Conservation (phyloP, 495 filamentous ascomycete species). For the Aspergillus steynii region DNA sequence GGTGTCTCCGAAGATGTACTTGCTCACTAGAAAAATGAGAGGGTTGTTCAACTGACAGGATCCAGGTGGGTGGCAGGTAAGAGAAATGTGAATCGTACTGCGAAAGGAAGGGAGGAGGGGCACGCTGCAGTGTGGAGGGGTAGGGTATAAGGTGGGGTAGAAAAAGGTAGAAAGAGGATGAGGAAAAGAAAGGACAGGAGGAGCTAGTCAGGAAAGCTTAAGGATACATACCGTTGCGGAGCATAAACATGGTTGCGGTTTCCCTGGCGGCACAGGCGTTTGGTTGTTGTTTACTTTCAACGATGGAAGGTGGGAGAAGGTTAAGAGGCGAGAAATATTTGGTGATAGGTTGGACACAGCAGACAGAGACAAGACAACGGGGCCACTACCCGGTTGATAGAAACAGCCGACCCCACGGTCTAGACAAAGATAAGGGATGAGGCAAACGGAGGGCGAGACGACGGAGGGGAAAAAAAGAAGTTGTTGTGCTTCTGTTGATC, state of each 20-base stretch:
- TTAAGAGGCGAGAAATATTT: slow-evolving; percentile 1
- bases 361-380: slow-evolving; percentile 1
- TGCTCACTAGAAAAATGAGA: slow-evolving; percentile 62
- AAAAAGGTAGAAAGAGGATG: slow-evolving; percentile 4
- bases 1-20: slow-evolving; percentile 87
- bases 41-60: slow-evolving; percentile 20
- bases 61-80: slow-evolving; percentile 3
- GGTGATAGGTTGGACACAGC: slow-evolving; percentile 6
- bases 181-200: slow-evolving; percentile 13
- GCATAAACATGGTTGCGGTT: slow-evolving; percentile 66
- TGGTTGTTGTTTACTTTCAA: slow-evolving; percentile 20
- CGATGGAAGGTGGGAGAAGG: slow-evolving; percentile 6
- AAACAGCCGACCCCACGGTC: not conserved
- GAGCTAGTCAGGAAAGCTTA: not conserved
- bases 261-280: slow-evolving; percentile 31
- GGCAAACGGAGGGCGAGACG: slow-evolving; percentile 8
- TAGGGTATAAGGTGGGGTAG: slow-evolving; percentile 40
- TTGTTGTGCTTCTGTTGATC: slow-evolving; percentile 19
- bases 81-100: not conserved
- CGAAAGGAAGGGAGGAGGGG: slow-evolving; percentile 6
- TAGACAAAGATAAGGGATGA: slow-evolving; percentile 14
- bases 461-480: slow-evolving; percentile 25
- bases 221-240: slow-evolving; percentile 59
- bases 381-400: slow-evolving; percentile 4
- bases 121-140: slow-evolving; percentile 16